Evolutionary conservation across 2,329 filamentous ascomycete genomes (phyloP), one percentile per base, ranked within the genome.

Genomic region (Colletotrichum endophyticum): DNA sequence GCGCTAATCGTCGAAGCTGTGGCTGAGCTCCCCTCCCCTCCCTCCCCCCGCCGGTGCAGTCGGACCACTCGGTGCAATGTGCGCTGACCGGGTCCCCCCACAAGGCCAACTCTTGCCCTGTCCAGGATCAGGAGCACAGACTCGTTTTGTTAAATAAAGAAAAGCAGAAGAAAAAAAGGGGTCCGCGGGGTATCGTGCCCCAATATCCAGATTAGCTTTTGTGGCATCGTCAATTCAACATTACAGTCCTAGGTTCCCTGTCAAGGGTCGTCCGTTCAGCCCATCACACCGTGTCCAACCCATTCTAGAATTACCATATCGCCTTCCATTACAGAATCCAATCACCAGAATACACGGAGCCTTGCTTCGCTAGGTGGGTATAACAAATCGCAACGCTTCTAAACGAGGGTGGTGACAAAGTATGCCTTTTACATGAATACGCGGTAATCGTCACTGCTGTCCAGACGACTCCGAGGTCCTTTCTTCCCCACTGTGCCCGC

Each of bases 341-440:
- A 59, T 28, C 64, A 56, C 32, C 22, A 63, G 15, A 36, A 44
- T 39, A 72, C 39, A 63, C 28, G 22, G 69, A 66, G 61, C 44
- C 30, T 39, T 28, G 44, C 44, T 53, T 44, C 53, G 39, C 70
- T 57, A 64, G 57, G 70, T 66, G 74, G 74, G 74, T 76, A 74
- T 76, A 76, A 74, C 36, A 75, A 77, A 70, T 75, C 75, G 72
- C 75, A 75, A 77, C 39, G 74, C 74, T 74, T 73, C 53, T 34
- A 28, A 70, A 70, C 44, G 56, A 64, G 64, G 56, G 44, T 13
- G 66, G 32, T 27, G 53, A 27, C 64, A 30, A 13, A 34, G n/a
- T 49, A 25, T 13, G 30, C 28, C 64, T 34, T 62, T 71, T 63
- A 78, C 66, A 78, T 78, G 74, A 73, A 78, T 64, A 78, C 76